These are phyloP conservation scores for Cladosporium sp. DNA, from an alignment of 2,329 filamentous ascomycete genomes.

Conservation along the genomic window DNA sequence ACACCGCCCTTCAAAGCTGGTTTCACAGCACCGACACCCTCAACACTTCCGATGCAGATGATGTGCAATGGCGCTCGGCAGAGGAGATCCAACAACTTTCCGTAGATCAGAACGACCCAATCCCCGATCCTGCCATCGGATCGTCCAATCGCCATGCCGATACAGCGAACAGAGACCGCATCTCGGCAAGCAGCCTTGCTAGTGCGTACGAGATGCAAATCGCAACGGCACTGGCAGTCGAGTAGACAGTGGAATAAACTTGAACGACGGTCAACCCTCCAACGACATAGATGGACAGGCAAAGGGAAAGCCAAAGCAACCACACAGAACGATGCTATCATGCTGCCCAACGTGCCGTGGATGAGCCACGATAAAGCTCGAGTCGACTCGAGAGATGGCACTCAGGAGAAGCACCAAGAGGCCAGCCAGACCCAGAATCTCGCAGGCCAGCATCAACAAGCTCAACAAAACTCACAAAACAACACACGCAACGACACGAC, in stretches of 20 bases:
- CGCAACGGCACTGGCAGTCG: not conserved
- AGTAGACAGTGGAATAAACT: not conserved
- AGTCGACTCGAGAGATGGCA: no score
- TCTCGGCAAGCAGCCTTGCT: not conserved
- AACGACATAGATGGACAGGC: not conserved
- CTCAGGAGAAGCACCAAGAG: no score
- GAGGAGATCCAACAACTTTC: no score
- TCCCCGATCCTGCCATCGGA: not conserved
- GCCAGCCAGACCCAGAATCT: not conserved
- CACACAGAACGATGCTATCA: not conserved
- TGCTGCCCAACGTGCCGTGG: not conserved
- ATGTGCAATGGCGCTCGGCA: no score
- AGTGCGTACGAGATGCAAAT: no score
- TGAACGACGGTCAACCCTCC: not conserved
- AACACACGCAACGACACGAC: no score
- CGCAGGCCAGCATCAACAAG: not conserved
- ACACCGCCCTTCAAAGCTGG: no score
- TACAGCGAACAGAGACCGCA: not conserved
- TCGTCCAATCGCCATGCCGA: not conserved
- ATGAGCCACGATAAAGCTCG: not conserved
- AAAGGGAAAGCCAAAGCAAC: not conserved
- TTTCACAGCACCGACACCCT: no score
- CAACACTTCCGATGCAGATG: no score
- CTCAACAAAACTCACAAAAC: no score
- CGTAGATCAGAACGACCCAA: no score